These are phyloP conservation scores for Crithidia fasciculata DNA, from an alignment of 208 protist species.

Conservation along the genomic window DNA sequence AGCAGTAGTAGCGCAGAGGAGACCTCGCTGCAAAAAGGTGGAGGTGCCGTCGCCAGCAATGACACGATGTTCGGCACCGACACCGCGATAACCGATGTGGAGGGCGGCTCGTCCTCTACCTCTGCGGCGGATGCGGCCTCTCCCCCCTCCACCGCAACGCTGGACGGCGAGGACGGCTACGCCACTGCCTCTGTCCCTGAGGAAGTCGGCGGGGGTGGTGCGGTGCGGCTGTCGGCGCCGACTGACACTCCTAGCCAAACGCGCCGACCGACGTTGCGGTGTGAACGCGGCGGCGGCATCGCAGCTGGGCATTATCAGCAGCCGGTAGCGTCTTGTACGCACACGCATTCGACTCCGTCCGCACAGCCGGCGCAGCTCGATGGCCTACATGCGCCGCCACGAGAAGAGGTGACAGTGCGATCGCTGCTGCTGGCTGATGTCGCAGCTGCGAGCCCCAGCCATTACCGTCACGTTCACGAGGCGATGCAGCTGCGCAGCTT, in stretches of 20 bases:
- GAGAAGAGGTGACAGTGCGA: slow-evolving; percentile 9
- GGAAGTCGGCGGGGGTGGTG: neutral
- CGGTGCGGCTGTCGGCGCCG: neutral
- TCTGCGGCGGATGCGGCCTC: too few relatives aligned
- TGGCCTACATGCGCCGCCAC: neutral
- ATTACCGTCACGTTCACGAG: slow-evolving; percentile 26
- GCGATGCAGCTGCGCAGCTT: slow-evolving; percentile 33
- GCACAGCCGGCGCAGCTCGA: too few relatives aligned
- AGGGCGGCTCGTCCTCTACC: slow-evolving; percentile 6
- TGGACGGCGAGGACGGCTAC: neutral
- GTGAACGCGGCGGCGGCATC: neutral
- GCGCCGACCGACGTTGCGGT: too few relatives aligned
- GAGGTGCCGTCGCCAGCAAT: neutral
- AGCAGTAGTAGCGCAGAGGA: neutral
- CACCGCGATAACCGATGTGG: slow-evolving; percentile 2
- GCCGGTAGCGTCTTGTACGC: neutral
- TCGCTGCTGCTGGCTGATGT: slow-evolving; percentile 29
- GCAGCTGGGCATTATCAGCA: neutral
- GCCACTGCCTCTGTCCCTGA: neutral
- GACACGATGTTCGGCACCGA: neutral
- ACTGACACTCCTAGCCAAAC: neutral
- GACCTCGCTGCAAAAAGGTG: neutral
- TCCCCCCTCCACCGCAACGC: neutral
- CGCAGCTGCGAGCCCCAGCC: slow-evolving; percentile 23
- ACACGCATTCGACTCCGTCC: too few relatives aligned